phyloP scores from a whole-genome alignment of 1,284 basidiomycete genomes.

The Ceratobasidium theobromae region DNA sequence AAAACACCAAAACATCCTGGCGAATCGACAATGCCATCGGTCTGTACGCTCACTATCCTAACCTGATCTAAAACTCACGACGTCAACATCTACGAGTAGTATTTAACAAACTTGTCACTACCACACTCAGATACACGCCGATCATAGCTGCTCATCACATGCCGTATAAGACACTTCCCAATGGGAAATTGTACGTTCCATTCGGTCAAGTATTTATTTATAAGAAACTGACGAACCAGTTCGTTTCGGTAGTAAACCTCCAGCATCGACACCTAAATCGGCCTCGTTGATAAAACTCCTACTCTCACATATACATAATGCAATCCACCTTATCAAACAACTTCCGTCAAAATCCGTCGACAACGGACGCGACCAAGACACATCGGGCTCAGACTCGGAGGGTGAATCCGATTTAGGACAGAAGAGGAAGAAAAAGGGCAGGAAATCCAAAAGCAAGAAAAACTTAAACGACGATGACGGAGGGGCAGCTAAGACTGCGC shows the following conservation, averaged over 20 bases:
- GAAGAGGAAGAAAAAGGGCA: slow-evolving; percentile 40
- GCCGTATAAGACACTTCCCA: slow-evolving; percentile 79
- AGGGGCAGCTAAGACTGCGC: slow-evolving; percentile 7
- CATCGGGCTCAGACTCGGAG: slow-evolving; percentile 27
- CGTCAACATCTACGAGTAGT: too few species aligned
- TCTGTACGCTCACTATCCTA: slow-evolving; percentile 47
- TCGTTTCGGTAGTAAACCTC: slow-evolving; percentile 60
- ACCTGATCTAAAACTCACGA: too few species aligned
- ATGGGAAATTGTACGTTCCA: slow-evolving; percentile 76
- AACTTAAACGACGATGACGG: slow-evolving; percentile 9
- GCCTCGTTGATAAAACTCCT: slow-evolving; percentile 86
- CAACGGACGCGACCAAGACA: slow-evolving; percentile 42
- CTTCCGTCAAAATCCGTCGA: slow-evolving; percentile 44
- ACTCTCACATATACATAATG: slow-evolving; percentile 85
- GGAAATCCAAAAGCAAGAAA: not conserved
- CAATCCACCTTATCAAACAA: slow-evolving; percentile 76
- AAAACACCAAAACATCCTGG: slow-evolving; percentile 63
- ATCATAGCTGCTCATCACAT: slow-evolving; percentile 85
- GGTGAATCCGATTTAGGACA: slow-evolving; percentile 32
- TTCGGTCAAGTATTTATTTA: not conserved
- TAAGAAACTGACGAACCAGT: not conserved
- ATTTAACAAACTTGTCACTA: slow-evolving; percentile 90
- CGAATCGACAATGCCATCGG: slow-evolving; percentile 77
- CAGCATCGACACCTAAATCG: slow-evolving; percentile 71
- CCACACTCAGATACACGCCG: slow-evolving; percentile 88